Base-by-base conservation (phyloP, 106 monocot genomes). In the Dendrobium chrysotoxum region DNA sequence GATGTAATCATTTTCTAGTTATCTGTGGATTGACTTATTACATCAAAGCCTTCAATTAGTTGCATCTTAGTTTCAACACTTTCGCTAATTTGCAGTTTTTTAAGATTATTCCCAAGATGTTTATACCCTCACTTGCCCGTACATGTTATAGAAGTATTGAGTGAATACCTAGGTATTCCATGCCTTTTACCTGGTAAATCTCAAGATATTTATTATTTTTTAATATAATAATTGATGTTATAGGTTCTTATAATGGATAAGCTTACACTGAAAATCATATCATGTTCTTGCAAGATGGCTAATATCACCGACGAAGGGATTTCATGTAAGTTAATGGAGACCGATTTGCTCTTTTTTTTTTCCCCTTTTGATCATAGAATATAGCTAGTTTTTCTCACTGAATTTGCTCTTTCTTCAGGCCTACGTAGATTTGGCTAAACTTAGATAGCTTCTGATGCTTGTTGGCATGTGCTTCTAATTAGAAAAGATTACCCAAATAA, bases 241-340 rank as follows among this genome's bases (percentile, higher is more conserved):
- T 50, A 76, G 97, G 94, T 97, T 70, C 92, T 97, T 65, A 98
- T 98, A 75, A 92, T 98, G 98, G 98, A 98, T 78, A 98, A 98
- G 77, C 10, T 95, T 78, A 98, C 98, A 44, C 84, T 91, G 18
- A 98, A 92, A 82, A 78, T 98, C 77, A 98, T 98, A 89, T 98
- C 95, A 45, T 87, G 80, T 86, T 82, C 98, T 81, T 98, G 98
- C 91, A 98, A 98, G 85, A 98, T 98, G 98, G 92, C 92, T 67
- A 92, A 98, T 86, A 88, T 98, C 75, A 98, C 91, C 0, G 92
- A 95, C 28, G 92, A 98, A 88, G 94, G 94, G 61, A 88, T 98
- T 87, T 98, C 98, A 88, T 88, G 95, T 98, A 84, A 91, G 94
- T 83, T 72, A 4, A 11, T 7, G 31, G 23, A 7, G n/a, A 74